Base-by-base conservation (phyloP, 1,284 basidiomycete species). In the Stygiomarasmius scandens region DNA sequence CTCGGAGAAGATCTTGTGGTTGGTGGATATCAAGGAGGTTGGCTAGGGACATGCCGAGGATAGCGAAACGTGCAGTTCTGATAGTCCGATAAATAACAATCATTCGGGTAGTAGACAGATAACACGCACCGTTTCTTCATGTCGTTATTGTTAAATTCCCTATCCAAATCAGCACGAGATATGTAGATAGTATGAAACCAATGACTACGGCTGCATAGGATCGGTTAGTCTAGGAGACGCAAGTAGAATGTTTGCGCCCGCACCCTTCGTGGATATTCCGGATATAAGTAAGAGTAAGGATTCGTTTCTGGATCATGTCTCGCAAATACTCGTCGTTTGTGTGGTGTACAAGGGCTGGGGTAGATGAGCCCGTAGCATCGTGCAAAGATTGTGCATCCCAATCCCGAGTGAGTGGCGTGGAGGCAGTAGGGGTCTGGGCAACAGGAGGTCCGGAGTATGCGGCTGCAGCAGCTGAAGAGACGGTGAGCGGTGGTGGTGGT, bases 111-210 rank as follows among this genome's bases (percentile, higher is more conserved):
- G 53, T 25, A 34, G 14, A 43, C 29, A n/a, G 23, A 10, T 27
- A 61, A 44, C 24, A 70, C 83, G 55, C 62, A 92, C 91, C 90
- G 81, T 71, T 86, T 89, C 76, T 84, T 86, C 87, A 93, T 93
- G 22, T 81, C 83, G 22, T 66, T 70, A 64, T 92, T 92, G 64
- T 81, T 85, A 69, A 93, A 93, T 48, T 82, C 82, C 45, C 78
- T 81, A 58, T 92, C 88, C 10, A 95, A 80, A 54, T 93, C 92
- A 16, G 75, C 67, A 52, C 83, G 82, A 46, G 87, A 85, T 63
- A 95, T 83, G 66, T 90, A 79, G 61, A 95, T 87, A 3, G 93
- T 95, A 67, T 93, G 90, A 67, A 95, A 93, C 92, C 92, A 95
- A 70, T 93, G 89, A 64, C 85, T 87, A 58, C 85, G 84, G 51